Evolutionary conservation across 2,329 filamentous ascomycete species (phyloP), one percentile per base, ranked within the genome.

Genomic region (Ilyonectria robusta): DNA sequence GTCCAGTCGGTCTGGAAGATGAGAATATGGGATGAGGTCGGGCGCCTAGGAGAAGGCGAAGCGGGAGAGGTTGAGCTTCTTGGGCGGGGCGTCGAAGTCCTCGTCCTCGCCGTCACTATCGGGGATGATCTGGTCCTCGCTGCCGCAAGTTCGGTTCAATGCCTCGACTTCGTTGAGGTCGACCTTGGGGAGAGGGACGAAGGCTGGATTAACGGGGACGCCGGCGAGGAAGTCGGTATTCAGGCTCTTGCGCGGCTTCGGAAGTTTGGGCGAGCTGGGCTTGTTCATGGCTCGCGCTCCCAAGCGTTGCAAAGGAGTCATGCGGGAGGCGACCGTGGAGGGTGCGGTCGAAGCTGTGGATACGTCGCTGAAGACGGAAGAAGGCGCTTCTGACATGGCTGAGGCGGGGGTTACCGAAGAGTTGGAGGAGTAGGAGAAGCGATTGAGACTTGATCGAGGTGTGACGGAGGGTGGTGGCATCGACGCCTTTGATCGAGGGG

Each of bases 81-180:
- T 80, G 7, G 78, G 70, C 1, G 72, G 72, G 8, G 68, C 68
- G 3, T 78, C 77, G 2, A 76, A 70, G 37, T 84, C 76, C 7
- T 84, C 84, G 19, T 81, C 81, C 61, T 86, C 85, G 19, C 72
- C 84, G 65, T 86, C 85, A 67, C 86, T 88, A 74, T 86, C 86
- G 29, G 84, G 84, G 15, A 86, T 77, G 67, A 90, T 84, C 61
- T 87, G 82, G 63, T 90, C 88, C 74, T 90, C 88, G 72, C 88
- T 90, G 15, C 88, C 88, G 56, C 76, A 76, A 17, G 80, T 66
- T 59, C 72, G 75, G 70, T 88, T 86, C 47, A 89, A 75, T 2
- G 85, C 84, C 70, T 85, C 85, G 4, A 89, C 81, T 71, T 89
- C 87, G 8, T 80, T 80, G 29, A 88, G 67, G 68, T 89, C 85